A percentile compares a stretch with the other conserved stretches of the same genome.
Conservation (phyloP, 2,329 filamentous ascomycete genomes). For the Venturia pyrina region DNA sequence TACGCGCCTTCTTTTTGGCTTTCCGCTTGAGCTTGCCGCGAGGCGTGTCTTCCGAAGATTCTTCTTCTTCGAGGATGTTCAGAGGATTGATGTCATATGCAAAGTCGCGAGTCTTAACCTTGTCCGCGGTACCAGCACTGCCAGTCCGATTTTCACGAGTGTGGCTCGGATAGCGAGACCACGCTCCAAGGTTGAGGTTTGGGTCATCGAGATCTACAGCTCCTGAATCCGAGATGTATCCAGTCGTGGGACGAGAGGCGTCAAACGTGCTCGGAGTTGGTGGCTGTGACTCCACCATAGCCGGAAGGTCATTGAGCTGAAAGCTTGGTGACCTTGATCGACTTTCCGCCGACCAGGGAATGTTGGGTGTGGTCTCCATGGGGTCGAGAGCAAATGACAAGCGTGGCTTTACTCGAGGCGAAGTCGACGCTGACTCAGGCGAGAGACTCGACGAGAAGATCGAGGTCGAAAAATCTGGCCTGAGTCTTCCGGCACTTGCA, state of each 20-base stretch:
- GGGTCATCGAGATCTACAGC: slow-evolving; percentile 4
- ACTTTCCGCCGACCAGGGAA: neutral
- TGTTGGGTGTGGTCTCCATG: neutral
- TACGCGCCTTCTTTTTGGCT: slow-evolving; percentile 16
- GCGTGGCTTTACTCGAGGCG: neutral
- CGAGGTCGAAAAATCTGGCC: slow-evolving; percentile 1
- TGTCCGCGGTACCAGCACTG: slow-evolving; percentile 29
- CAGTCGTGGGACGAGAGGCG: neutral
- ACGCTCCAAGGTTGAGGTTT: slow-evolving; percentile 23
- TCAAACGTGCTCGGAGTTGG: slow-evolving; percentile 3
- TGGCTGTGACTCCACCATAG: neutral
- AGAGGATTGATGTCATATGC: slow-evolving; percentile 17
- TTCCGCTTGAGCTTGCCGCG: slow-evolving; percentile 19
- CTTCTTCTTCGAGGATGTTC: slow-evolving; percentile 9
- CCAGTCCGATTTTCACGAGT: slow-evolving; percentile 30
- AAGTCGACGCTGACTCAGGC: neutral
- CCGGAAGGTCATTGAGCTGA: neutral
- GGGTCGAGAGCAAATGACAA: neutral
- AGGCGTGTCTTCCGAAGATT: slow-evolving; percentile 15
- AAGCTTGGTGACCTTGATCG: slow-evolving; percentile 3
- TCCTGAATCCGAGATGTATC: neutral
- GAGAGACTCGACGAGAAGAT: neutral
- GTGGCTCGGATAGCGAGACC: slow-evolving; percentile 38
- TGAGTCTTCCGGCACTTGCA: slow-evolving; percentile 2
- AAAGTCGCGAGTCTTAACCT: slow-evolving; percentile 33